A percentile compares a stretch with the other conserved stretches of the same genome.
These are phyloP conservation scores for Emericellopsis terricola DNA, from an alignment of 495 filamentous ascomycete species.

Conservation along the genomic window DNA sequence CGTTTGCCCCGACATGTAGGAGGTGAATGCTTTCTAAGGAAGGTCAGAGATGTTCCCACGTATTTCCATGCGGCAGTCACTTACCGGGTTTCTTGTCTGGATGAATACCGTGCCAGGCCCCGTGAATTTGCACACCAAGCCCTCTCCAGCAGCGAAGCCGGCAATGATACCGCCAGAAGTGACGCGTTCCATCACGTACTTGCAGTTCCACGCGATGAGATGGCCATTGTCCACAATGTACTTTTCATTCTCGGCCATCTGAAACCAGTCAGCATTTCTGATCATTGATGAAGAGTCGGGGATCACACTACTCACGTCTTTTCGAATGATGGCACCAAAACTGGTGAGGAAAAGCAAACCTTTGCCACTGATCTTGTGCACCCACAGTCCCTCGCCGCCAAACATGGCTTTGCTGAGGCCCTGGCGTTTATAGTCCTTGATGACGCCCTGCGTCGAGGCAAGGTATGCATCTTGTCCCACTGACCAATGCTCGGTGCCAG, in stretches of 20 bases:
- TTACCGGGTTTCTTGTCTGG: constrained; percentile 73
- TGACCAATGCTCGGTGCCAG: constrained; percentile 52
- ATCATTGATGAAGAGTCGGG: no score
- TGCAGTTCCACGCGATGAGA: constrained; percentile 92
- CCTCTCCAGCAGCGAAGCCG: constrained; percentile 59
- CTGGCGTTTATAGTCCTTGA: constrained; percentile 73
- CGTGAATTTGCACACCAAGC: constrained; percentile 81
- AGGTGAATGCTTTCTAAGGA: constrained; percentile 21
- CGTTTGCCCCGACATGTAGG: constrained; percentile 25
- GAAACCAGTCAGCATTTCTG: constrained; percentile 6
- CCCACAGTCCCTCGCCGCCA: constrained; percentile 79
- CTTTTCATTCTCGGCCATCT: constrained; percentile 60
- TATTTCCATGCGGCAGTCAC: constrained; percentile 6
- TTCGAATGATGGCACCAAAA: constrained; percentile 87
- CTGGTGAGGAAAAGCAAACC: constrained; percentile 80
- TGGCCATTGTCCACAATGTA: constrained; percentile 95
- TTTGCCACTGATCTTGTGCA: constrained; percentile 66
- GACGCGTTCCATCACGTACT: constrained; percentile 77
- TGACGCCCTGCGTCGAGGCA: constrained; percentile 56
- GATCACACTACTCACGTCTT: constrained; percentile 86
- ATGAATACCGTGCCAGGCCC: constrained; percentile 88
- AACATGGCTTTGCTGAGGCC: constrained; percentile 85
- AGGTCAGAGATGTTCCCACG: constrained; percentile 6
- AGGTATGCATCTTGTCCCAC: constrained; percentile 71
- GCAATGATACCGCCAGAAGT: constrained; percentile 81